phyloP scores from a whole-genome alignment of 768 basidiomycete genomes.

The Boletales sp. region DNA sequence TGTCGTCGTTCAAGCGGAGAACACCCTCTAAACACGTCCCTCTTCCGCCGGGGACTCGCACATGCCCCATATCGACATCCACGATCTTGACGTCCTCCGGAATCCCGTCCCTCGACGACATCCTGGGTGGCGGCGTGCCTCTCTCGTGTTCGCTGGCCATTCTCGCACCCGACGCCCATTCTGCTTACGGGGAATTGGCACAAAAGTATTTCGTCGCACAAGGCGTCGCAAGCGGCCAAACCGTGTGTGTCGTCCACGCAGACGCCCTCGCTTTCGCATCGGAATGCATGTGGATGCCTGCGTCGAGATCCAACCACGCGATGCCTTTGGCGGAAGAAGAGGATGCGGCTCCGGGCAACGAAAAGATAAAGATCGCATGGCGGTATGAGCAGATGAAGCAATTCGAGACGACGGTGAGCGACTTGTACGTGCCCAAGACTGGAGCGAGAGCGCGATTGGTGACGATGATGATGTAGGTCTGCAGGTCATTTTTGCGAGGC shows the following conservation, averaged over 20 bases:
- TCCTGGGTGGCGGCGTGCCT: slow-evolving; percentile 32
- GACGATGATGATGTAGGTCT: slow-evolving; percentile 32
- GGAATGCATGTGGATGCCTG: slow-evolving; percentile 72
- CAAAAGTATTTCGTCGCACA: slow-evolving; percentile 89
- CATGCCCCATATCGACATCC: slow-evolving; percentile 52
- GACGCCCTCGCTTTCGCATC: no score
- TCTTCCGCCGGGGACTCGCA: slow-evolving; percentile 50
- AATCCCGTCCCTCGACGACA: slow-evolving; percentile 90
- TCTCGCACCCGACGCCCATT: no score
- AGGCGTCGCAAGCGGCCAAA: slow-evolving; percentile 56
- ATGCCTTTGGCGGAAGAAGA: slow-evolving; percentile 27
- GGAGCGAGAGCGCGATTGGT: no score
- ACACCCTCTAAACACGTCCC: slow-evolving; percentile 38
- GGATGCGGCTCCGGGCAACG: slow-evolving; percentile 36
- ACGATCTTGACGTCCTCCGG: slow-evolving; percentile 77
- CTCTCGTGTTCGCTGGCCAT: no score
- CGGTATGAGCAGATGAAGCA: slow-evolving; percentile 73
- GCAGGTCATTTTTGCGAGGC: slow-evolving; percentile 60
- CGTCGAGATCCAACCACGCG: slow-evolving; percentile 10
- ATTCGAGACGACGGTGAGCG: slow-evolving; percentile 81
- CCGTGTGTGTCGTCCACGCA: no score
- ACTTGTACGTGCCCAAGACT: no score
- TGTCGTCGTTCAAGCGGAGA: slow-evolving; percentile 78
- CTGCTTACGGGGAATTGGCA: slow-evolving; percentile 45
- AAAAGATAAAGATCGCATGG: slow-evolving; percentile 55